These are phyloP conservation scores for Dendrocalamus latiflorus DNA, from an alignment of 202 grass and related monocot genomes.

Conservation along the genomic window DNA sequence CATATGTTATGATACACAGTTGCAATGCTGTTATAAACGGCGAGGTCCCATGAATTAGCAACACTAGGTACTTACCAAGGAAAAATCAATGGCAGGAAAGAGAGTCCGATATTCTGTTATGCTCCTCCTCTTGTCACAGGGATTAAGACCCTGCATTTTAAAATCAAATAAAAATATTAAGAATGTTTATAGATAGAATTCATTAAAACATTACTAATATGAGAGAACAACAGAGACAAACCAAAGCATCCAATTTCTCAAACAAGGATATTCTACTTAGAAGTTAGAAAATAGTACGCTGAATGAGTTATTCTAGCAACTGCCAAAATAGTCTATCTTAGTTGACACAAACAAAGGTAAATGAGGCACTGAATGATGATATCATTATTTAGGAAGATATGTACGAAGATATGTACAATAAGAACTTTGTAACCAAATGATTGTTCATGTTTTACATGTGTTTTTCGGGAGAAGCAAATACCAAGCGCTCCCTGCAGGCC, in stretches of 20 bases:
- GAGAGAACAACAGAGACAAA: not conserved
- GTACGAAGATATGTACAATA: not conserved
- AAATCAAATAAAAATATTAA: not conserved
- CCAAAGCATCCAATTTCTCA: not conserved
- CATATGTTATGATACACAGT: not conserved
- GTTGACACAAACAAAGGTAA: not conserved
- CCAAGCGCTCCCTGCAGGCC: slow-evolving; percentile 64
- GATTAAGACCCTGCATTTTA: slow-evolving; percentile 64
- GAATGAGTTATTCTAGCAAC: not conserved
- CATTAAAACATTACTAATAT: not conserved
- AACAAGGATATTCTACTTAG: not conserved
- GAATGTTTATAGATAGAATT: not conserved
- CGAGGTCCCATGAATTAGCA: not conserved
- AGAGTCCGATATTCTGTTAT: slow-evolving; percentile 62
- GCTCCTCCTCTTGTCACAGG: slow-evolving; percentile 91
- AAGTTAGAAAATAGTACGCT: not conserved
- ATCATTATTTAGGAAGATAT: not conserved
- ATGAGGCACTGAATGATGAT: not conserved
- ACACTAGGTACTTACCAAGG: slow-evolving; percentile 50
- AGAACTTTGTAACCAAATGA: too few relatives aligned
- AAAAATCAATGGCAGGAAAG: slow-evolving; percentile 93
- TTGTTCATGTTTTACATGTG: not conserved
- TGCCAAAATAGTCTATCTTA: not conserved
- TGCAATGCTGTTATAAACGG: not conserved
- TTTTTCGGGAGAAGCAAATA: slow-evolving; percentile 27